Percentiles rank a stretch among this genome's conserved stretches.
Evolutionary conservation across 139 green algal species (phyloP).

Genomic region (Coelastrella sp.): DNA sequence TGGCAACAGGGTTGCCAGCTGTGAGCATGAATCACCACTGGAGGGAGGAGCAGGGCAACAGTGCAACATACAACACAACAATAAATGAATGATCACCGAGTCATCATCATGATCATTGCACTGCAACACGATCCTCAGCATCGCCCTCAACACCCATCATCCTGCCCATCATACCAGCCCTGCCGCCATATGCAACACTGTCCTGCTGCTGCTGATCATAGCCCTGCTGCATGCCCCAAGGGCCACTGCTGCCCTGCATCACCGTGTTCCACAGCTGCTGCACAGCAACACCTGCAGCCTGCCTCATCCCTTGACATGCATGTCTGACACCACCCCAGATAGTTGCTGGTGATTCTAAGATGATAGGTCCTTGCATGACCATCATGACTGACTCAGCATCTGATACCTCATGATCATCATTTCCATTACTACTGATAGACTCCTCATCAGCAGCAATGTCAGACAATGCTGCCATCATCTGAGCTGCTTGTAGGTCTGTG

Average conservation of each 20-base stretch:
- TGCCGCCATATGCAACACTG: not conserved
- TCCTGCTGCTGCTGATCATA: not conserved
- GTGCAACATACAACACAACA: not conserved
- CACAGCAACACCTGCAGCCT: not conserved
- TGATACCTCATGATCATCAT: not conserved
- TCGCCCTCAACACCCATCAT: not conserved
- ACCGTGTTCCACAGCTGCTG: not conserved
- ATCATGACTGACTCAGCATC: not conserved
- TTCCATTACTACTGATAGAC: not conserved
- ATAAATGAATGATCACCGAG: not conserved
- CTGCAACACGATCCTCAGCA: too few species aligned
- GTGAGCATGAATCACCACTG: too few species aligned
- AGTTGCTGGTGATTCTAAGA: too few species aligned
- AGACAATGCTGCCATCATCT: not conserved
- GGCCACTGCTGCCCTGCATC: too few species aligned
- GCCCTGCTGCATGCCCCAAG: not conserved
- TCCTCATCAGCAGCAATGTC: not conserved
- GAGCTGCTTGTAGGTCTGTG: not conserved
- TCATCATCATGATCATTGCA: too few species aligned
- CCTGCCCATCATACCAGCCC: not conserved
- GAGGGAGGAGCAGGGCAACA: not conserved
- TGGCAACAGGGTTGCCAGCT: too few species aligned
- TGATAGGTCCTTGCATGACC: not conserved
- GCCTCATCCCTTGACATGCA: constrained; percentile 11
- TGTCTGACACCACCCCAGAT: not conserved